These are phyloP conservation scores for Tetracentron sinense DNA, from an alignment of 164 flowering plant genomes.

Conservation along the genomic window DNA sequence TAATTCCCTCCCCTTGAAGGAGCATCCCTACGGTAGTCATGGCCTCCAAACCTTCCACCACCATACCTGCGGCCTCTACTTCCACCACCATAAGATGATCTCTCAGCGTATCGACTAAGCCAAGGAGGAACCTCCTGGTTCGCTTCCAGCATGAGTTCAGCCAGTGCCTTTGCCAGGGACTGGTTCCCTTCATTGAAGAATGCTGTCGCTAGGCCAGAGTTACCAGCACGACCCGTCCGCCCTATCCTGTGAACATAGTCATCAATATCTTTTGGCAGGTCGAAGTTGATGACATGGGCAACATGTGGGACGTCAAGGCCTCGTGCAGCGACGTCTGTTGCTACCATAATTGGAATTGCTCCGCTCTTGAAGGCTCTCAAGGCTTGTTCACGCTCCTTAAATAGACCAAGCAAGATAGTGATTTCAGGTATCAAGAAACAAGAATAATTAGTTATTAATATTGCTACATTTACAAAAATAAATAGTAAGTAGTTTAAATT, in stretches of 20 bases:
- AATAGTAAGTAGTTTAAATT: too few relatives aligned
- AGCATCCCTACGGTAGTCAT: slow-evolving; percentile 37
- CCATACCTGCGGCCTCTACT: slow-evolving; percentile 28
- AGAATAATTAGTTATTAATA: not conserved
- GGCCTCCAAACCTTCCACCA: slow-evolving; percentile 45
- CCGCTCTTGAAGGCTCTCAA: slow-evolving; percentile 56
- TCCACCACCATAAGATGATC: slow-evolving; percentile 24
- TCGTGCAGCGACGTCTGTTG: slow-evolving; percentile 76
- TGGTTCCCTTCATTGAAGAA: slow-evolving; percentile 51
- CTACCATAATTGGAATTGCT: slow-evolving; percentile 53
- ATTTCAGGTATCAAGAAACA: not conserved
- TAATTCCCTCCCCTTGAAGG: slow-evolving; percentile 9
- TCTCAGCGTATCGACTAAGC: slow-evolving; percentile 42
- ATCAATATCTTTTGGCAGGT: slow-evolving; percentile 62
- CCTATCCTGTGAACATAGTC: slow-evolving; percentile 78
- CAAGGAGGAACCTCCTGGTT: slow-evolving; percentile 68
- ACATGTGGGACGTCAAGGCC: slow-evolving; percentile 70
- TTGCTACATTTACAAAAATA: too few relatives aligned
- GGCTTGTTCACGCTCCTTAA: slow-evolving; percentile 61
- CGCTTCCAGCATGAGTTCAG: slow-evolving; percentile 59
- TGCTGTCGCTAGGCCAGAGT: slow-evolving; percentile 65
- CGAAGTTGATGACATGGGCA: slow-evolving; percentile 69
- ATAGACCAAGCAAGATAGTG: not conserved
- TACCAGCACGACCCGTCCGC: slow-evolving; percentile 74
- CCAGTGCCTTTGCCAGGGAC: slow-evolving; percentile 46